Base-by-base conservation (phyloP, 129 eudicot genomes). In the Helichrysum umbraculigerum region DNA sequence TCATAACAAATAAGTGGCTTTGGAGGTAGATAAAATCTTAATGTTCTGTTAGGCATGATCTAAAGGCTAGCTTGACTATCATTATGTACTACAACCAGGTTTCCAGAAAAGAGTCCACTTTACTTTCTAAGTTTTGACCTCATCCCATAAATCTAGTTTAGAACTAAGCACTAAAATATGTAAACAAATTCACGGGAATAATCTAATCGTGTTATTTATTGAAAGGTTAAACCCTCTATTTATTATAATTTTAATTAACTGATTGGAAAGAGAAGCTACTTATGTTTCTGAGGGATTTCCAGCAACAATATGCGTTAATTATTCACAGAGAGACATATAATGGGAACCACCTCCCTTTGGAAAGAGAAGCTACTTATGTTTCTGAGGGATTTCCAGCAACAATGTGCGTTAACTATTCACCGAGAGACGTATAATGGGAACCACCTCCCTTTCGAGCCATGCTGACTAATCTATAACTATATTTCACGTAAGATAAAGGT, bases 401-500 rank as follows among this genome's bases (percentile, higher is more conserved):
- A 32, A 94, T 84, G 74, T 94, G 99, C 14, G 99, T 94, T 85
- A 94, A 81, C 21, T 88, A 89, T 67, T 94, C 97, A 79, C 79
- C 83, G 66, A 87, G 83, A 34, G 85, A 83, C 93, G 87, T 85
- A 73, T 89, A 89, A 58, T 96, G 96, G 17, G 99, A 94, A 32
- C 97, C 99, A 73, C 96, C 92, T 73, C 99, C 99, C 83, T 81
- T 87, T 22, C 97, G 89, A 57, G 89, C 89, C 88, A 91, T 87
- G 87, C 78, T 87, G 78, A 94, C 97, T 77, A 91, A 84, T 75
- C 79, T 87, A 35, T n/a, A n/a, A n/a, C n/a, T n/a, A n/a, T n/a
- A n/a, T n/a, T n/a, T n/a, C n/a, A n/a, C n/a, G n/a, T n/a, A n/a
- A n/a, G n/a, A n/a, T n/a, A n/a, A n/a, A n/a, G n/a, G n/a, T n/a